These are phyloP conservation scores for Cercospora beticola DNA, from an alignment of 2,329 filamentous ascomycete species.

Conservation along the genomic window DNA sequence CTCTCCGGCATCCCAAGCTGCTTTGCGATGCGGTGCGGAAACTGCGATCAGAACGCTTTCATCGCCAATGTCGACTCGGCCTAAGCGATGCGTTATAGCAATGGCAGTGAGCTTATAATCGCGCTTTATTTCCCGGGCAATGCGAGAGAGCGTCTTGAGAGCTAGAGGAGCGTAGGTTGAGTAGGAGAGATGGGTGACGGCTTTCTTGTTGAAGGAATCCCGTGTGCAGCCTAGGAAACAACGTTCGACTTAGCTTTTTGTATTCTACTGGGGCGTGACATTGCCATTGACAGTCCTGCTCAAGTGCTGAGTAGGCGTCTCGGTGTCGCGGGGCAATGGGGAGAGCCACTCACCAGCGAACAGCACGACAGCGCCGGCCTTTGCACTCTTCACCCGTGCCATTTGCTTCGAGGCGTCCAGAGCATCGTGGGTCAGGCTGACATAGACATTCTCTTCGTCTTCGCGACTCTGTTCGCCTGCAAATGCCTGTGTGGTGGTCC, in stretches of 20 bases:
- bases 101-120: slow-evolving; percentile 70
- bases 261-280: not conserved
- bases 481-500: slow-evolving; percentile 18
- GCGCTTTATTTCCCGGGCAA: slow-evolving; percentile 57
- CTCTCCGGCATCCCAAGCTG: slow-evolving; percentile 85
- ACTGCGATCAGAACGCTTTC: slow-evolving; percentile 91
- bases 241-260: slow-evolving; percentile 8
- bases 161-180: slow-evolving; percentile 71
- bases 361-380: slow-evolving; percentile 72
- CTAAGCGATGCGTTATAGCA: slow-evolving; percentile 79
- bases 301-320: slow-evolving; percentile 12
- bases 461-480: slow-evolving; percentile 31
- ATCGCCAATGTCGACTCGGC: slow-evolving; percentile 82
- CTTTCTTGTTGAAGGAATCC: slow-evolving; percentile 68
- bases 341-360: slow-evolving; percentile 61
- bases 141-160: slow-evolving; percentile 65
- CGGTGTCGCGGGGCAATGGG: not conserved
- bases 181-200: slow-evolving; percentile 75
- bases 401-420: slow-evolving; percentile 61
- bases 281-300: slow-evolving; percentile 26
- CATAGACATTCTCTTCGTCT: slow-evolving; percentile 56
- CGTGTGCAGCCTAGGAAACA: slow-evolving; percentile 53
- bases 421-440: slow-evolving; percentile 64
- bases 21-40: slow-evolving; percentile 76
- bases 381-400: slow-evolving; percentile 67